Evolutionary conservation across 2,329 filamentous ascomycete genomes (phyloP).

Genomic region (Hypoxylon sp.): DNA sequence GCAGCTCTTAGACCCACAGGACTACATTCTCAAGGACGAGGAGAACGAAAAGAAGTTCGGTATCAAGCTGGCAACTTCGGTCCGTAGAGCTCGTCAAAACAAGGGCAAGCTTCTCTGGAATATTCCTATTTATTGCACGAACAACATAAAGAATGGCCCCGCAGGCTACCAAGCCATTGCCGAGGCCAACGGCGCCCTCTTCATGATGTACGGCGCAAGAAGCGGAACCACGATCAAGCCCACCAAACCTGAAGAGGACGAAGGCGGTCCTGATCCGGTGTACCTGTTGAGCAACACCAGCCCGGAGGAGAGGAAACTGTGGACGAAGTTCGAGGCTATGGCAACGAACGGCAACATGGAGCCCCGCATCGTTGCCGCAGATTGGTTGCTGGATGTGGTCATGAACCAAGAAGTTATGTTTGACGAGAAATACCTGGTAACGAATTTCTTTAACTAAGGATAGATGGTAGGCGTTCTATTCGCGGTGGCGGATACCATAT

Average conservation of each 20-base stretch:
- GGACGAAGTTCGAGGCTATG: constrained; percentile 84
- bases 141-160: constrained; percentile 81
- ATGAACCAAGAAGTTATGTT: constrained; percentile 87
- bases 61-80: constrained; percentile 76
- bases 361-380: constrained; percentile 82
- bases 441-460: constrained; percentile 57
- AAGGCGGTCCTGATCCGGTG: constrained; percentile 76
- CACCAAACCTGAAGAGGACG: constrained; percentile 72
- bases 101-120: constrained; percentile 80
- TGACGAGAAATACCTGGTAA: constrained; percentile 71
- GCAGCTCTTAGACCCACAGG: constrained; percentile 71
- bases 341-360: constrained; percentile 82
- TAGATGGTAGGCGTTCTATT: constrained; percentile 6
- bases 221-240: constrained; percentile 76
- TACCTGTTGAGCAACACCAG: constrained; percentile 83
- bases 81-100: constrained; percentile 80
- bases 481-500: constrained; percentile 4
- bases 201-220: constrained; percentile 80
- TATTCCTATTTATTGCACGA: constrained; percentile 86
- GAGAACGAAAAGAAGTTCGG: constrained; percentile 79
- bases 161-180: constrained; percentile 90
- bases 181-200: constrained; percentile 87
- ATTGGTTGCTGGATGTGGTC: constrained; percentile 91
- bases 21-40: constrained; percentile 78
- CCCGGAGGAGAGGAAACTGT: constrained; percentile 78